A percentile compares a stretch with the other conserved stretches of the same genome.
These are phyloP conservation scores for Globisporangium rhizosaccharum DNA, from an alignment of 352 stramenopile species.

Conservation along the genomic window DNA sequence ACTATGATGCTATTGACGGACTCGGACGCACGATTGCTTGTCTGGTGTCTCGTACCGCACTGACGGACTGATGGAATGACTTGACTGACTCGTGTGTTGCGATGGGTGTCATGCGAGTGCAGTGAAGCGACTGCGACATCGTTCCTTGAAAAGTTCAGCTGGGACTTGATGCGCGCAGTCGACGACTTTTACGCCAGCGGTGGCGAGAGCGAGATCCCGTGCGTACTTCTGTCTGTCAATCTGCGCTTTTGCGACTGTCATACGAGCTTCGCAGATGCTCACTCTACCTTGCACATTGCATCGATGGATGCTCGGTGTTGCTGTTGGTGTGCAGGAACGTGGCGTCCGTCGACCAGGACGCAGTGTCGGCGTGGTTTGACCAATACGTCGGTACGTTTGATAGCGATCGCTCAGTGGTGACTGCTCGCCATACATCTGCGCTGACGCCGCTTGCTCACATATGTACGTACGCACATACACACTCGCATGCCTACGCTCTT, in stretches of 20 bases:
- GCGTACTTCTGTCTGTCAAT: conserved; percentile 15
- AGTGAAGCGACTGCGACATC: conserved; percentile 66
- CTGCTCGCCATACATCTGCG: neutral
- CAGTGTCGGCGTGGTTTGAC: conserved; percentile 63
- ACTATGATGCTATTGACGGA: neutral
- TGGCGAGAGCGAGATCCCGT: conserved; percentile 24
- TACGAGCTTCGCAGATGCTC: neutral
- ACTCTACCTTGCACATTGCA: neutral
- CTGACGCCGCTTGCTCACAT: neutral
- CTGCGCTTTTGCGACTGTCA: conserved; percentile 6
- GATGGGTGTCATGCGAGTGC: neutral
- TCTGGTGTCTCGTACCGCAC: neutral
- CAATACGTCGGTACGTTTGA: conserved; percentile 38
- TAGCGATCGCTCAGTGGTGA: neutral
- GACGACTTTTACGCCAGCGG: conserved; percentile 75
- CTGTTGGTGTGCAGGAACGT: neutral
- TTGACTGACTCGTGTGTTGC: neutral
- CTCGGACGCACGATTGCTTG: neutral
- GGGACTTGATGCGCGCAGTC: conserved; percentile 71
- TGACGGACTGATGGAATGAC: too few relatives aligned
- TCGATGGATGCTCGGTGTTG: neutral
- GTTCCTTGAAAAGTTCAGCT: conserved; percentile 77
- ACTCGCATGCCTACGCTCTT: too few relatives aligned
- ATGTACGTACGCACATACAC: neutral
- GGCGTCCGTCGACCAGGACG: conserved; percentile 13